Base-by-base conservation (phyloP, 2,329 filamentous ascomycete species). In the Byssochlamys sp. region DNA sequence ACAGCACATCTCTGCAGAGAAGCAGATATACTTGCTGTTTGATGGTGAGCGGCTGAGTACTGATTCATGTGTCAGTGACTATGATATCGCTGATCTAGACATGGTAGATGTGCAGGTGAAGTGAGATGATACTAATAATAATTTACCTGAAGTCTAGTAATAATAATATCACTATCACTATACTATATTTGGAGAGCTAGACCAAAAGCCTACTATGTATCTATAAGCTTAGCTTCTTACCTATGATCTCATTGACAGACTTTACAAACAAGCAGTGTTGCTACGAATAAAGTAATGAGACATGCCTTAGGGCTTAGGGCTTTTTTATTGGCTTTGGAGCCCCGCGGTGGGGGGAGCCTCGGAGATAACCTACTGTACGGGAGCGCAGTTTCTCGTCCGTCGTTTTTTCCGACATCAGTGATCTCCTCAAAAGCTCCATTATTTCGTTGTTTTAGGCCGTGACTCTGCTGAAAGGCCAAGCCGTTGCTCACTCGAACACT, bases 11-110 rank as follows among this genome's bases (percentile, higher is more conserved):
- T 71, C 74, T 0, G 67, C 74, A 0, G 78, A 80, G 3, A 80
- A 78, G 62, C 71, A 78, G 0, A 74, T 94, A 2, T 78, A 80
- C 39, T 75, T 95, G 10, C 77, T 80, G 63, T 91, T 90, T 71
- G 90, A 95, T 64, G 90, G 90, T 12, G 89, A 91, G 54, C 75
- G 77, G 52, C 74, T 95, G 28, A 81, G 86, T 12, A 80, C 82
- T 19, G 77, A 83, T 1, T 74, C 76, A 29, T 81, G 79, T 1
- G 78, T 94, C 52, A 77, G 78, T 51, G 84, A 88, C 35, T 81
- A 85, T 2, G 90, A 90, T 19, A 82, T 95, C 48, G 83, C 84
- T 52, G 87, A 95, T 65, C 79, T 85, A 76, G 89, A 92, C 69
- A 79, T 81, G 28, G 76, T 95, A 33, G 90, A 95, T 71, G 87